Percentiles rank a stretch among this genome's conserved stretches.
These are phyloP conservation scores for Globisporangium polare DNA, from an alignment of 352 stramenopile species.

Conservation along the genomic window DNA sequence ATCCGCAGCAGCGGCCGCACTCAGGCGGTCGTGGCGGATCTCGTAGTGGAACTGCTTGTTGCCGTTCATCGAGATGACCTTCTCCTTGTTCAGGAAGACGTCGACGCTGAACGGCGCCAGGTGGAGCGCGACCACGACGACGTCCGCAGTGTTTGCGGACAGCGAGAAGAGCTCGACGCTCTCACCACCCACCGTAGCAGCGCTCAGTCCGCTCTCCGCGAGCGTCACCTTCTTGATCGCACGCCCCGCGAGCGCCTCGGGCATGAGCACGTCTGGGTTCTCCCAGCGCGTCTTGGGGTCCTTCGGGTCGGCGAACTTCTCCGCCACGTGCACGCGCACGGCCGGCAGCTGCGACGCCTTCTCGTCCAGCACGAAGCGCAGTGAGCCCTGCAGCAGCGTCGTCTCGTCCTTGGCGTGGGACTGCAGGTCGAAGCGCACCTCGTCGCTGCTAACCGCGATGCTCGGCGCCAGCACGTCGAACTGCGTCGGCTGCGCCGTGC, in stretches of 20 bases:
- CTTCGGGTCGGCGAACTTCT: conserved; percentile 44
- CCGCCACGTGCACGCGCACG: conserved; percentile 50
- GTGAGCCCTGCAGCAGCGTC: conserved; percentile 31
- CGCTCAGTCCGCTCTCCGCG: conserved; percentile 30
- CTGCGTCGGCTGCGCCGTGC: conserved; percentile 26
- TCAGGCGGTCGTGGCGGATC: conserved; percentile 67
- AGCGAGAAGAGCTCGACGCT: conserved; percentile 37
- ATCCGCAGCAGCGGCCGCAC: conserved; percentile 21
- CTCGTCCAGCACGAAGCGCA: conserved; percentile 51
- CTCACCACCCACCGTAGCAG: conserved; percentile 9
- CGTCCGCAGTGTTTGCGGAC: conserved; percentile 7
- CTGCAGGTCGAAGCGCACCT: conserved; percentile 46
- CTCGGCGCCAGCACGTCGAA: conserved; percentile 35
- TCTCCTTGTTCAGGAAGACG: conserved; percentile 59
- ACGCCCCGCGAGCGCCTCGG: conserved; percentile 28
- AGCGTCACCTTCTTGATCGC: conserved; percentile 31
- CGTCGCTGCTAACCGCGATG: conserved; percentile 22
- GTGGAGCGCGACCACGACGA: conserved; percentile 51
- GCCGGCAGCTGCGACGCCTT: conserved; percentile 32
- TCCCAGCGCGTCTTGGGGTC: conserved; percentile 61
- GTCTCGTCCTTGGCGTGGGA: conserved; percentile 17
- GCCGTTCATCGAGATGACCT: conserved; percentile 61
- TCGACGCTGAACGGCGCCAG: conserved; percentile 57
- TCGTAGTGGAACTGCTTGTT: conserved; percentile 75
- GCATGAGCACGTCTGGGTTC: conserved; percentile 41